Base-by-base conservation (phyloP, 2,329 filamentous ascomycete genomes). In the Pseudopithomyces chartarum region DNA sequence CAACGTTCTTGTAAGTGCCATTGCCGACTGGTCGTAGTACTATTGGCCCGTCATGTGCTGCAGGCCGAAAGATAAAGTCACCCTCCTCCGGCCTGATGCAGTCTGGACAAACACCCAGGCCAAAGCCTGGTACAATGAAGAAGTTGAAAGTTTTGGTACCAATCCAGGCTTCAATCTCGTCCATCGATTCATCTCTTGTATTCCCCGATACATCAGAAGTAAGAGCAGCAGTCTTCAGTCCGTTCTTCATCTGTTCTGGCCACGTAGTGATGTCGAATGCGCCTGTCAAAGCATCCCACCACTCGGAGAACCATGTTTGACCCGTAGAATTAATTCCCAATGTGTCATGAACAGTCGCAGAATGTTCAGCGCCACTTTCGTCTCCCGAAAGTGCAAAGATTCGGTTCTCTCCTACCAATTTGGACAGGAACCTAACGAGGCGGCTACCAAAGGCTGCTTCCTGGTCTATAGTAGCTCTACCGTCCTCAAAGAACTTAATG, bases 1-100 rank as follows among this genome's bases (percentile, higher is more conserved):
- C 44, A 20, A 47, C 32, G n/a, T 47, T 47, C n/a, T 36, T 47
- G 19, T 34, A 47, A 11, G 44, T 34, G n/a, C 44, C 44, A 29
- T 47, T 11, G n/a, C 44, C 29, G n/a, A 22, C 17, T 19, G 44
- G 44, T 36, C 44, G 22, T n/a, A 47, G 17, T 7, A 47, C 11
- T 6, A 47, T 47, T 7, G 44, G 44, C 11, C 44, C 44, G 22
- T 47, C 29, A 34, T 47, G 44, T 22, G 44, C 44, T 11, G 32
- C 44, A 20, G 44, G 44, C 20, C 44, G 44, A 22, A 47, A 47
- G 3, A 47, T 29, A 13, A 47, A 12, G 22, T 47, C 44, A 17
- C 44, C 44, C 7, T 10, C 11, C 17, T 47, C 44, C 17, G 29
- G 44, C n/a, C 34, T 47, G 26, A 47, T 47, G 32, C 44, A 47